A percentile compares a stretch with the other conserved stretches of the same genome.
These are phyloP conservation scores for Gastrolobium bilobum DNA, from an alignment of 306 rosid species.

Conservation along the genomic window DNA sequence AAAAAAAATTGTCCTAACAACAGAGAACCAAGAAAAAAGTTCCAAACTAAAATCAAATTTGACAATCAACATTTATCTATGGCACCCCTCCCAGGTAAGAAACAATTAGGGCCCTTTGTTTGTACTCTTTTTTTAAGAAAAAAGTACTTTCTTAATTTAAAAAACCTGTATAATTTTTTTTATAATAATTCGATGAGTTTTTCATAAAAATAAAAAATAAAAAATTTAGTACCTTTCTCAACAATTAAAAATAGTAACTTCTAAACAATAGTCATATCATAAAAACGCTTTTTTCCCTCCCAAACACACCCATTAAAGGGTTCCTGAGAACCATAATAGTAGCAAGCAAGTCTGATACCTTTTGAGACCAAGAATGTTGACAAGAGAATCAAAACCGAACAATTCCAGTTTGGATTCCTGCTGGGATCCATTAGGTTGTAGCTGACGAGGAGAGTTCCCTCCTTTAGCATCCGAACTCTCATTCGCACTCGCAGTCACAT, in stretches of 20 bases:
- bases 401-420: conserved; percentile 90
- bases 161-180: not conserved
- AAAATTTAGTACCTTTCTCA: not conserved
- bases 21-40: conserved; percentile 25
- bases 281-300: not conserved
- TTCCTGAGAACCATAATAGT: not conserved
- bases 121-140: not conserved
- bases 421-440: conserved; percentile 71
- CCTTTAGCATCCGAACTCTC: conserved; percentile 58
- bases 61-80: not conserved
- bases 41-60: conserved; percentile 28
- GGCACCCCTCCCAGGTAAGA: conserved; percentile 16
- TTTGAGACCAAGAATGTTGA: conserved; percentile 97
- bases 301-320: too few species aligned
- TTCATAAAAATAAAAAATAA: not conserved
- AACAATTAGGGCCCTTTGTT: conserved; percentile 13
- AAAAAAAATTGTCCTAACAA: conserved; percentile 9
- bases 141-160: not conserved
- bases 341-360: conserved; percentile 62
- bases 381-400: conserved; percentile 99
- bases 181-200: not conserved
- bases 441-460: conserved; percentile 56
- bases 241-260: not conserved
- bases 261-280: not conserved
- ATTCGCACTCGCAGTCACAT: conserved; percentile 57